Conservation (phyloP, 2,329 filamentous ascomycete species). For the Ophiocordyceps camponoti-floridani region DNA sequence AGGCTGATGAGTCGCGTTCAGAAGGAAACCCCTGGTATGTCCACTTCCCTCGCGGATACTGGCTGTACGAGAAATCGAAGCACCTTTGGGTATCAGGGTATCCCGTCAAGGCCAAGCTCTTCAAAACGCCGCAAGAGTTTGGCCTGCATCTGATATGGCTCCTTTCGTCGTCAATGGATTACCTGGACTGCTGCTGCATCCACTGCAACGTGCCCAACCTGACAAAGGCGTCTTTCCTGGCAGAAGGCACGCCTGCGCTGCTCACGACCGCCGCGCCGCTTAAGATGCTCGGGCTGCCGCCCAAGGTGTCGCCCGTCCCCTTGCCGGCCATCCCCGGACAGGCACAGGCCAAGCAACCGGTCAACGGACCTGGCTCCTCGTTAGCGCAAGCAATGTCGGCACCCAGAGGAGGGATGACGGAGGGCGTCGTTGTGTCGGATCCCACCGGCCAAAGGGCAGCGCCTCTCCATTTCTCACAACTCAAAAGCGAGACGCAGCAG, state of each 20-base stretch:
- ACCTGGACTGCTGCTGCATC: slow-evolving; percentile 31
- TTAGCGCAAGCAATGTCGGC: neutral
- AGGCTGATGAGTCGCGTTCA: slow-evolving; percentile 5
- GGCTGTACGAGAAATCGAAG: slow-evolving; percentile 28
- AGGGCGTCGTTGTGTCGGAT: neutral
- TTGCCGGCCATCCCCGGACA: slow-evolving; percentile 17
- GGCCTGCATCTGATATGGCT: slow-evolving; percentile 34
- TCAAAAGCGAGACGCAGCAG: neutral
- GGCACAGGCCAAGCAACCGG: slow-evolving; percentile 13
- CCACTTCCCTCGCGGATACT: slow-evolving; percentile 25
- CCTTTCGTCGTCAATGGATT: slow-evolving; percentile 25
- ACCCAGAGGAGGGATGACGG: neutral
- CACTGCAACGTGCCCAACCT: slow-evolving; percentile 23
- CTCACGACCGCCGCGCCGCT: slow-evolving; percentile 1
- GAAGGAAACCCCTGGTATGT: slow-evolving; percentile 26
- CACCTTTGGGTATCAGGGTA: slow-evolving; percentile 32
- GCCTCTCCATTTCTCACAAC: neutral
- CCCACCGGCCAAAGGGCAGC: neutral
- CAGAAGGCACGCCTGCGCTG: slow-evolving; percentile 2
- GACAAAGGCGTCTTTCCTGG: slow-evolving; percentile 6
- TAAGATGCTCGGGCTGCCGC: slow-evolving; percentile 1
- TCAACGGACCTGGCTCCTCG: slow-evolving; percentile 1
- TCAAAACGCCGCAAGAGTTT: slow-evolving; percentile 34
- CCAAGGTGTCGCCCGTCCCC: slow-evolving; percentile 19
- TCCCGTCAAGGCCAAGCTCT: slow-evolving; percentile 27